Evolutionary conservation across 2,329 filamentous ascomycete genomes (phyloP), one percentile per base, ranked within the genome.

Genomic region (Bertia moriformis): DNA sequence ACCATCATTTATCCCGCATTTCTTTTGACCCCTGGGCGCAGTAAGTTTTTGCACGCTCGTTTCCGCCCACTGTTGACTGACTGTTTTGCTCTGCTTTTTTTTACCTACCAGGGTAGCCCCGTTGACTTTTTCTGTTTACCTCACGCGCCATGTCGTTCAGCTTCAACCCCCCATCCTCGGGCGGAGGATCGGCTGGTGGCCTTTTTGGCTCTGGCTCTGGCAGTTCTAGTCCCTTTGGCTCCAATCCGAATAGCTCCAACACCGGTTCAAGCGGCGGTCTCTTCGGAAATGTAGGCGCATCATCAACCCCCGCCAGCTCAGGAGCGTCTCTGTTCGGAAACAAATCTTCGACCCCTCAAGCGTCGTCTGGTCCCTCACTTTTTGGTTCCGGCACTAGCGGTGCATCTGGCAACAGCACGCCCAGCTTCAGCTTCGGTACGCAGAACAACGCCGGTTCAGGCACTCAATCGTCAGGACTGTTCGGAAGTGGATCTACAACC

Each of bases 221-320:
- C 40, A 51, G 46, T 38, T 39, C 47, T 5, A 51, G 46, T 38
- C 39, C 47, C 7, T 58, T 58, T 41, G 56, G 53, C 19, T 49
- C 48, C 42, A 54, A 51, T 39, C 47, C 48, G 36, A 52, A 45
- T 38, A 46, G n/a, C 43, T 46, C 54, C 36, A 51, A 48, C 41
- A 40, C 51, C 19, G 42, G 45, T 19, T 44, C 50, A 17, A 50
- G 50, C 29, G 53, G 54, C 41, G 48, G 52, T 38, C 51, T 64
- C 24, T 65, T 65, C 49, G 61, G 62, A 40, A 60, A 56, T 48
- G 48, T 54, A 48, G 53, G 56, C 49, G 49, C 53, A 47, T 46
- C 56, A 36, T 46, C 56, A 14, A 48, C 45, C 39, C n/a, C n/a
- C n/a, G 51, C 51, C 14, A 37, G 19, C 19, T 7, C 40, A 35